Conservation (phyloP, 352 stramenopile species). For the Phytophthora citricola region DNA sequence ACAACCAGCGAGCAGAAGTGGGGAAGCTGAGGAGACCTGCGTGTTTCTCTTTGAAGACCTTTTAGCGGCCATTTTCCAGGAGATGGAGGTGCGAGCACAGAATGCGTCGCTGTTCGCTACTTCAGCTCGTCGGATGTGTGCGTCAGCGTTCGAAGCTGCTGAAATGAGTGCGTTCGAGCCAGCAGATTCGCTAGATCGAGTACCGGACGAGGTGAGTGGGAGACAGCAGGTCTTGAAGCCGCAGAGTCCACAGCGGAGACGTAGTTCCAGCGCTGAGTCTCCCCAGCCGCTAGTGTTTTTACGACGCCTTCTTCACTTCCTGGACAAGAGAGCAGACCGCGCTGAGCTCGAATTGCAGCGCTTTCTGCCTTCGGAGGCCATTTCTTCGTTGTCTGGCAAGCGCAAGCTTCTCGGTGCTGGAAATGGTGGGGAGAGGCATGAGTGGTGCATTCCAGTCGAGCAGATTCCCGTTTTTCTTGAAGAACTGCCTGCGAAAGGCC, state of each 20-base stretch:
- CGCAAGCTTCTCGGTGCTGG: conserved; percentile 6
- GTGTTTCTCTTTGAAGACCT: conserved; percentile 43
- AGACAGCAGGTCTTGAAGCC: conserved; percentile 29
- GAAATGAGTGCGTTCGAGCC: conserved; percentile 26
- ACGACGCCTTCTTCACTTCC: conserved; percentile 17
- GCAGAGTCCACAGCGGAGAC: conserved; percentile 9
- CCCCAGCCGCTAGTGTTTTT: conserved; percentile 25
- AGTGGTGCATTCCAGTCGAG: conserved; percentile 38
- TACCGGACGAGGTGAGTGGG: not conserved
- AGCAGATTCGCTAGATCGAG: conserved; percentile 35
- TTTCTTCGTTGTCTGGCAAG: conserved; percentile 8
- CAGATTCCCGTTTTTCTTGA: conserved; percentile 33
- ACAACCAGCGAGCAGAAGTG: conserved; percentile 17
- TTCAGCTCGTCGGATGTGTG: conserved; percentile 26
- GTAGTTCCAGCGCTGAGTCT: not conserved
- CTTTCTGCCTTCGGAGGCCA: conserved; percentile 27
- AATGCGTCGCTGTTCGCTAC: conserved; percentile 36
- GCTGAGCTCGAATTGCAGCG: conserved; percentile 21
- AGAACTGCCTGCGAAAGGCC: conserved; percentile 20
- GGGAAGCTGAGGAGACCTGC: conserved; percentile 47
- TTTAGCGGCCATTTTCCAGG: conserved; percentile 50
- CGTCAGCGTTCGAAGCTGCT: conserved; percentile 34
- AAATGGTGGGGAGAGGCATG: conserved; percentile 1
- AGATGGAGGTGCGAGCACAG: conserved; percentile 50
- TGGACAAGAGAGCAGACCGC: conserved; percentile 19